Evolutionary conservation across 305 asterid genomes (phyloP), one percentile per base, ranked within the genome.

Genomic region (Fraxinus nigra): DNA sequence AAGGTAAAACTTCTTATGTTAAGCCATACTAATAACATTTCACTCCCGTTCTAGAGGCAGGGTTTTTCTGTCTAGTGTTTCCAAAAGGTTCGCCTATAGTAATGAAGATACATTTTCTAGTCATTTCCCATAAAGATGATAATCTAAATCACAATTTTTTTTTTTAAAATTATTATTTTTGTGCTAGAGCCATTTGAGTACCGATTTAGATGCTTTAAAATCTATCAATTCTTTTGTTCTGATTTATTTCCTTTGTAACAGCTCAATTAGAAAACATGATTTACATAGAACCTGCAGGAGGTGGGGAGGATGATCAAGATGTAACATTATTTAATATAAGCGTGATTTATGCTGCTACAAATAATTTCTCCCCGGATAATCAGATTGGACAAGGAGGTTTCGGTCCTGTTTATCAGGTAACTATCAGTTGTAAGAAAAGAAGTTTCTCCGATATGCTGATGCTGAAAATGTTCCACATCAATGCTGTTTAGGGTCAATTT

Each of bases 341-440:
- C 51, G 72, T 38, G 1, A 54, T 91, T 28, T 84, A 72, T 76
- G 82, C 85, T 56, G 90, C 95, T n/a, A 88, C 95, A 0, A 80
- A 86, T 48, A 75, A 72, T 11, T 91, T 91, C 38, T 79, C 89
- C 0, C 35, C 37, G 2, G 75, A 67, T 16, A 89, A 88, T 32
- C 86, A 88, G 88, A 85, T 91, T 61, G 94, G 94, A 38, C 82
- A 90, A 82, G 92, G 93, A 30, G 95, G 92, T 46, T 90, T 88
- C 78, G 95, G 89, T 35, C 78, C 87, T 14, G 95, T 90, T 38
- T 91, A 87, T 72, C 77, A 86, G 91, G 90, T 88, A 84, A 70
- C 3, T 13, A 35, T 65, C 63, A 61, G 26, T 72, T 56, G n/a
- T 22, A 24, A 1, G 22, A 22, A 74, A 30, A 32, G 9, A 82